A percentile compares a stretch with the other conserved stretches of the same genome.
These are phyloP conservation scores for Boletus rex-veris DNA, from an alignment of 768 basidiomycete genomes.

Conservation along the genomic window DNA sequence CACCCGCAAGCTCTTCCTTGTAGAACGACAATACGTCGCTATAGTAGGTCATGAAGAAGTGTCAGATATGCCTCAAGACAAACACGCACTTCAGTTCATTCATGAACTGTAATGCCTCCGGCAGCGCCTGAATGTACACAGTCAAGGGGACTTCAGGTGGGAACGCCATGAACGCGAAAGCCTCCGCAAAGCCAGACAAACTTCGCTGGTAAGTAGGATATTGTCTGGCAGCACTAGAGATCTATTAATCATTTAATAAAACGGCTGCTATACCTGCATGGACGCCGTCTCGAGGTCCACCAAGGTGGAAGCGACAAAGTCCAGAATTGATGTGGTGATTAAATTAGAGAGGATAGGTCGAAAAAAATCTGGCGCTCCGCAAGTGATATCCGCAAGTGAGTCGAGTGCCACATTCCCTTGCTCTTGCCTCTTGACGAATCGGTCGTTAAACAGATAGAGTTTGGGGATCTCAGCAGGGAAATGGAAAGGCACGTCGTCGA, in stretches of 20 bases:
- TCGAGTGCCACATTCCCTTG: neutral
- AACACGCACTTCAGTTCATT: constrained; percentile 33
- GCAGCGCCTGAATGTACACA: neutral
- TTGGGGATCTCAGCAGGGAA: neutral
- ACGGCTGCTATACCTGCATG: neutral
- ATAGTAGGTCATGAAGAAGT: neutral
- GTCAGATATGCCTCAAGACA: neutral
- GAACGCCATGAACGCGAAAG: neutral
- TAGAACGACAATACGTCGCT: constrained; percentile 8
- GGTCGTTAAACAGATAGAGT: neutral
- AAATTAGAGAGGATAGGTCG: neutral
- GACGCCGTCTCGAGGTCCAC: neutral
- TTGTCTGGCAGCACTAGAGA: neutral
- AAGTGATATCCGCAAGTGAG: neutral
- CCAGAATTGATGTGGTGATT: neutral
- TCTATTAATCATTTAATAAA: neutral
- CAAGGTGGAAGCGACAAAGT: neutral
- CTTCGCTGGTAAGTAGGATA: neutral
- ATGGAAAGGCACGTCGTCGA: neutral
- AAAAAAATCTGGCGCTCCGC: neutral
- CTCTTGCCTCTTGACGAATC: neutral
- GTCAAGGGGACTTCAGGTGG: neutral
- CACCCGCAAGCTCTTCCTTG: constrained; percentile 14
- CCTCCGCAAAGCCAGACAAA: neutral
- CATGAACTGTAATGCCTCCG: constrained; percentile 12